Evolutionary conservation across 495 filamentous ascomycete genomes (phyloP).

Genomic region (Neurospora discreta): DNA sequence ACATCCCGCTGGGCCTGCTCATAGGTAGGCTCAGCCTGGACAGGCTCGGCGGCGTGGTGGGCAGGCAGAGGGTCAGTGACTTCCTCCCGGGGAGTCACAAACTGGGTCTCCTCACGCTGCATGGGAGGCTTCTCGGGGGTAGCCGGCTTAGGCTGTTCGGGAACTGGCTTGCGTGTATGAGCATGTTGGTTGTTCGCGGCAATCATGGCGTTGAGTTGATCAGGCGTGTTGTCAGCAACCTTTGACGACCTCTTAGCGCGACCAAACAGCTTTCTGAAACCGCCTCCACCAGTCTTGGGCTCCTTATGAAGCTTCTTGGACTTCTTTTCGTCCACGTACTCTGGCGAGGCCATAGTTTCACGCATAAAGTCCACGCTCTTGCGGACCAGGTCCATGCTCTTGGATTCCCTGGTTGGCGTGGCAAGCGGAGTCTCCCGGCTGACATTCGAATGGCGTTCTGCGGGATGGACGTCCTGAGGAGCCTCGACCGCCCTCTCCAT

Average conservation of each 20-base stretch:
- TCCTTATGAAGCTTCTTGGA: constrained; percentile 46
- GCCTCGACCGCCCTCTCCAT: constrained; percentile 24
- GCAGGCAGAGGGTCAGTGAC: constrained; percentile 14
- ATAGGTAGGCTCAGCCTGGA: constrained; percentile 27
- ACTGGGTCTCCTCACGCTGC: constrained; percentile 12
- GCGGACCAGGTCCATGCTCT: constrained; percentile 26
- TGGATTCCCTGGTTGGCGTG: constrained; percentile 25
- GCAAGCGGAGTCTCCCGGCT: constrained; percentile 29
- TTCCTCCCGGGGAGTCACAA: constrained; percentile 19
- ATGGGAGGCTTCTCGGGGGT: constrained; percentile 19
- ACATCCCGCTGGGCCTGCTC: constrained; percentile 35
- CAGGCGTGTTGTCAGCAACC: constrained; percentile 36
- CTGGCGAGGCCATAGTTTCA: constrained; percentile 34
- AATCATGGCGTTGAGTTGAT: constrained; percentile 27
- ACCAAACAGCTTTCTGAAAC: constrained; percentile 54
- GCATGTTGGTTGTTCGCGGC: constrained; percentile 10
- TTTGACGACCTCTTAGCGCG: constrained; percentile 46
- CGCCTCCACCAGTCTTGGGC: constrained; percentile 28
- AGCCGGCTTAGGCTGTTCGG: constrained; percentile 11
- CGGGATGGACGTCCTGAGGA: constrained; percentile 25
- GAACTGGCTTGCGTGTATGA: constrained; percentile 9
- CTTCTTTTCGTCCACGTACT: constrained; percentile 35
- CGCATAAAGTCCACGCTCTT: constrained; percentile 27
- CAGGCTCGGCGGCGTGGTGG: background rate
- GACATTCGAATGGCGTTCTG: constrained; percentile 20